Evolutionary conservation across 257 asterid species (phyloP).

Genomic region (Plectranthus barbatus): DNA sequence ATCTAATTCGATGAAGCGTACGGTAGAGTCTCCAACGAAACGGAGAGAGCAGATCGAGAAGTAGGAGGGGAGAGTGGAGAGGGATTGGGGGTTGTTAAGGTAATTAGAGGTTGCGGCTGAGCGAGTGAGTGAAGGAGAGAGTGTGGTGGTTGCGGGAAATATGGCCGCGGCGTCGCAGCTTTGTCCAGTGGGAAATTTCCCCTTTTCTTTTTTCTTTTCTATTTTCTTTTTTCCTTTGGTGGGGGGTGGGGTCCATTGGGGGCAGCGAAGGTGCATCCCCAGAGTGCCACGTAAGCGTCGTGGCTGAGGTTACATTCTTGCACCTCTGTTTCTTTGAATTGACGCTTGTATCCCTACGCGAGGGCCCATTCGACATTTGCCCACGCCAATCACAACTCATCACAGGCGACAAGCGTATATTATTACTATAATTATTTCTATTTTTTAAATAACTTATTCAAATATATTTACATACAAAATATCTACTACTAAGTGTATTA

Average conservation of each 20-base stretch:
- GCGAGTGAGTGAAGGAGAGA: conserved; percentile 24
- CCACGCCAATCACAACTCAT: background rate
- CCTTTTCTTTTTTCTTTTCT: background rate
- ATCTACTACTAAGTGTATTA: background rate
- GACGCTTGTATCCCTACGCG: background rate
- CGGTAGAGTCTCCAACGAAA: conserved; percentile 3
- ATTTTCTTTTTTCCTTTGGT: background rate
- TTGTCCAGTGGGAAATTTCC: conserved; percentile 12
- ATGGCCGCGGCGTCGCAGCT: conserved; percentile 55
- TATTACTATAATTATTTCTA: background rate
- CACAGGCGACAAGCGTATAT: background rate
- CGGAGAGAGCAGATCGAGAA: conserved; percentile 23
- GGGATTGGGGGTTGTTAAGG: conserved; percentile 6
- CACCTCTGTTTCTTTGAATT: background rate
- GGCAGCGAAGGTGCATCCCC: conserved; percentile 23
- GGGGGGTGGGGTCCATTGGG: background rate
- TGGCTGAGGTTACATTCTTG: background rate
- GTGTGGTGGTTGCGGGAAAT: conserved; percentile 26
- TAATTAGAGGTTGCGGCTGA: background rate
- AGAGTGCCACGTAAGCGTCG: conserved; percentile 18
- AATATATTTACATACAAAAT: too few species aligned
- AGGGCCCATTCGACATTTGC: background rate
- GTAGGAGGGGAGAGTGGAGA: background rate
- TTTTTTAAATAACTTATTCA: too few species aligned
- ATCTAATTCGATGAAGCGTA: conserved; percentile 21